Evolutionary conservation across 148 eudicot species (phyloP).

Genomic region (Chenopodium quinoa): DNA sequence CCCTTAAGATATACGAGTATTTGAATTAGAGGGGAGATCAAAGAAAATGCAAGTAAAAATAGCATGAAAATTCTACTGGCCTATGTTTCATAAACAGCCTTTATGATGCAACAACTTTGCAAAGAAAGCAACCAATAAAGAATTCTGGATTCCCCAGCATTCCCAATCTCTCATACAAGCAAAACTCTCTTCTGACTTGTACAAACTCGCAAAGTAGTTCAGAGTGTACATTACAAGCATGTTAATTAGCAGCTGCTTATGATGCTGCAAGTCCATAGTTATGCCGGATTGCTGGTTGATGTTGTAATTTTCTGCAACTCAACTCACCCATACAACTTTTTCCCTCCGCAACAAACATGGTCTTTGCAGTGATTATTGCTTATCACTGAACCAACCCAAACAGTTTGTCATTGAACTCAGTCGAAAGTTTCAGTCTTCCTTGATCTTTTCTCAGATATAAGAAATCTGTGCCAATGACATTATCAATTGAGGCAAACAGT

Average conservation of each 20-base stretch:
- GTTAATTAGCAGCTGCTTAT: not conserved
- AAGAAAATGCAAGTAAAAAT: not conserved
- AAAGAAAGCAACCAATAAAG: not conserved
- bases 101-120: conserved; percentile 6
- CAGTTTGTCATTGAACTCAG: not conserved
- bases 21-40: not conserved
- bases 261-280: not conserved
- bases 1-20: not conserved
- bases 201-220: not conserved
- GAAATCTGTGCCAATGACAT: not conserved
- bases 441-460: not conserved
- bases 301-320: not conserved
- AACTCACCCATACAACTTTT: not conserved
- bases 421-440: not conserved
- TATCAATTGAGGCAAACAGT: not conserved
- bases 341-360: not conserved
- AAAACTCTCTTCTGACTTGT: not conserved
- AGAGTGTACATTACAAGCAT: not conserved
- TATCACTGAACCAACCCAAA: not conserved
- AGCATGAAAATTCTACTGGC: not conserved
- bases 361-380: not conserved
- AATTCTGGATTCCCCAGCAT: not conserved
- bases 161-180: not conserved
- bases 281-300: not conserved
- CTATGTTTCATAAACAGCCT: not conserved